A percentile compares a stretch with the other conserved stretches of the same genome.
phyloP scores from a whole-genome alignment of 805 yeast species.

The Starmerella asiatica region DNA sequence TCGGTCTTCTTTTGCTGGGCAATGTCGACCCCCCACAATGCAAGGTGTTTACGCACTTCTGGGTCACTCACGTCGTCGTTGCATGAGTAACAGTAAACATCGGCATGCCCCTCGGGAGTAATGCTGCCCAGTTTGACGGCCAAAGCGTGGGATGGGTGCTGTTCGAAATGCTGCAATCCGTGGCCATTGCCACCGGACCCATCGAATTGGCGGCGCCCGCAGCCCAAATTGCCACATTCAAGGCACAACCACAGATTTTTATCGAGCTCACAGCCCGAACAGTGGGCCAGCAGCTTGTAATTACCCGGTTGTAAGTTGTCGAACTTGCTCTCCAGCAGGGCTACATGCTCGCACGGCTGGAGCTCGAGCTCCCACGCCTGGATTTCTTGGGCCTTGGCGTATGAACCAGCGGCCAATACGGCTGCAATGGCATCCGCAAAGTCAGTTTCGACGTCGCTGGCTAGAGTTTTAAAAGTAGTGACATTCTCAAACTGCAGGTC shows the following conservation, averaged over 20 bases:
- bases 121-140: constrained; percentile 88
- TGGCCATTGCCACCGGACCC: constrained; percentile 90
- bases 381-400: constrained; percentile 50
- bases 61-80: constrained; percentile 81
- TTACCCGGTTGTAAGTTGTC: constrained; percentile 3
- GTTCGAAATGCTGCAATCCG: constrained; percentile 59
- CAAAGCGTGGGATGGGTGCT: constrained; percentile 52
- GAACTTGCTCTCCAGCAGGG: constrained; percentile 29
- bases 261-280: constrained; percentile 34
- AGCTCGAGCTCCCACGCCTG: constrained; percentile 89
- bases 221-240: constrained; percentile 79
- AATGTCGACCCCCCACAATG: constrained; percentile 54
- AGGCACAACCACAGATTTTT: constrained; percentile 89
- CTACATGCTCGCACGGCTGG: constrained; percentile 63
- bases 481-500: constrained; percentile 41
- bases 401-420: constrained; percentile 46
- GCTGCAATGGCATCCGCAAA: constrained; percentile 27
- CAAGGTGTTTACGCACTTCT: constrained; percentile 35
- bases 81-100: constrained; percentile 78
- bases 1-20: constrained; percentile 55
- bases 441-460: constrained; percentile 12
- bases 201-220: constrained; percentile 92
- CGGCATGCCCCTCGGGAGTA: constrained; percentile 57
- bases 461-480: constrained; percentile 32
- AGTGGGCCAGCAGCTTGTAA: constrained; percentile 20